Conservation (phyloP, 2,329 filamentous ascomycete species). For the Penicillium hesseltinei region DNA sequence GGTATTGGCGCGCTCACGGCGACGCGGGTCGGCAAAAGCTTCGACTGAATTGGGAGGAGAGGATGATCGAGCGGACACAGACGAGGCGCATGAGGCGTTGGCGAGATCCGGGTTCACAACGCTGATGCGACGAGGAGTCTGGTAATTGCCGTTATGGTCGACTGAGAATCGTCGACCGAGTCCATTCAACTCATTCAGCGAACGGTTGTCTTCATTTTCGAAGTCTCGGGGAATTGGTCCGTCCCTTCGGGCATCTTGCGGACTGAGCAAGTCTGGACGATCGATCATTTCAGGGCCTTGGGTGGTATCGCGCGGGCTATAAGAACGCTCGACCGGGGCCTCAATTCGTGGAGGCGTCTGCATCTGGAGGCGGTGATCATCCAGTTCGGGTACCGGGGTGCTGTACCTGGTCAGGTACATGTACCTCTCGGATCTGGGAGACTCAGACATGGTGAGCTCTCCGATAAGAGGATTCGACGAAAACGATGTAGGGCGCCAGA, state of each 20-base stretch:
- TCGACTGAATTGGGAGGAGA: conserved; percentile 97
- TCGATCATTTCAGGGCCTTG: conserved; percentile 52
- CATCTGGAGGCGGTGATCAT: conserved; percentile 71
- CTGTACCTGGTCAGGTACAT: conserved; percentile 60
- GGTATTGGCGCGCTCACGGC: conserved; percentile 72
- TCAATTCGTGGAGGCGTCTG: conserved; percentile 36
- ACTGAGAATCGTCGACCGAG: conserved; percentile 40
- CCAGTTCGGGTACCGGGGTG: conserved; percentile 66
- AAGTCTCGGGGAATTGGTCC: conserved; percentile 71
- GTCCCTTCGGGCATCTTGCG: conserved; percentile 47
- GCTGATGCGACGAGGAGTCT: conserved; percentile 35
- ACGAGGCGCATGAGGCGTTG: conserved; percentile 48
- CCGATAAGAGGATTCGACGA: not conserved
- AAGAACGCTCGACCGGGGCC: conserved; percentile 38
- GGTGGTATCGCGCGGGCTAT: conserved; percentile 36
- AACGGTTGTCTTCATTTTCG: conserved; percentile 75
- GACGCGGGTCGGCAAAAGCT: conserved; percentile 87
- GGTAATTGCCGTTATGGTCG: conserved; percentile 41
- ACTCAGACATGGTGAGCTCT: conserved; percentile 47
- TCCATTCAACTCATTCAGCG: conserved; percentile 35
- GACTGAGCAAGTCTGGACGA: conserved; percentile 46
- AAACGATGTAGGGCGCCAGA: conserved; percentile 20
- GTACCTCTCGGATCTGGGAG: conserved; percentile 63
- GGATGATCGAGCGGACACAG: conserved; percentile 61
- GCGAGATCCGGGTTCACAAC: conserved; percentile 39